phyloP scores from a whole-genome alignment of 1,139 yeast species.

The Saccharomyces uvarum region DNA sequence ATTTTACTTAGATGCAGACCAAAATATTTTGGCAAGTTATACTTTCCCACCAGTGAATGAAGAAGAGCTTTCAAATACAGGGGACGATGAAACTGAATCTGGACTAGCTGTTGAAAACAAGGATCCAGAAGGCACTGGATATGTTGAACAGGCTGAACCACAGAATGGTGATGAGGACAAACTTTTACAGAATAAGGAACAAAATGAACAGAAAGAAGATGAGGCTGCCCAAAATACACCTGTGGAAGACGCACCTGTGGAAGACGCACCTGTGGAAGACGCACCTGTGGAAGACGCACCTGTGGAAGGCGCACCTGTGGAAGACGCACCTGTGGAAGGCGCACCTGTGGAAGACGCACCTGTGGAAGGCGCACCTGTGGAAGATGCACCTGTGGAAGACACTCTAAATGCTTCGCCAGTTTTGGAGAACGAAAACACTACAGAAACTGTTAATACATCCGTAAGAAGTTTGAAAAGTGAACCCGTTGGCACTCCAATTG shows the following conservation, averaged over 20 bases:
- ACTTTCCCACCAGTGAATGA: slow-evolving; percentile 26
- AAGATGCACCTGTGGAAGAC: slow-evolving; percentile 1
- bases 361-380: background rate
- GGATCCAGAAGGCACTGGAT: slow-evolving; percentile 3
- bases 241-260: slow-evolving; percentile 1
- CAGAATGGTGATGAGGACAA: slow-evolving; percentile 1
- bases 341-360: slow-evolving; percentile 1
- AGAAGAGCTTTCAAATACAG: slow-evolving; percentile 6
- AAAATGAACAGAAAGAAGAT: background rate
- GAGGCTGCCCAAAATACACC: slow-evolving; percentile 3
- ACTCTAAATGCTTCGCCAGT: background rate
- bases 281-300: background rate
- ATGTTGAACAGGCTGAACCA: slow-evolving; percentile 4
- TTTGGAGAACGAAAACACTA: background rate
- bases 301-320: slow-evolving; percentile 2
- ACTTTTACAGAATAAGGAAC: slow-evolving; percentile 1
- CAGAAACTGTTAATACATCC: background rate
- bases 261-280: background rate
- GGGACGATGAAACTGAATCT: slow-evolving; percentile 7
- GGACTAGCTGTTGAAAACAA: slow-evolving; percentile 11
- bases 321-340: slow-evolving; percentile 2
- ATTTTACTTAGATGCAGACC: slow-evolving; percentile 51
- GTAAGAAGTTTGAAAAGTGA: background rate
- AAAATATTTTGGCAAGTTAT: slow-evolving; percentile 29
- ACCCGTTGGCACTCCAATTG: background rate